phyloP scores from a whole-genome alignment of 208 protist genomes.

The Leishmania mexicana region DNA sequence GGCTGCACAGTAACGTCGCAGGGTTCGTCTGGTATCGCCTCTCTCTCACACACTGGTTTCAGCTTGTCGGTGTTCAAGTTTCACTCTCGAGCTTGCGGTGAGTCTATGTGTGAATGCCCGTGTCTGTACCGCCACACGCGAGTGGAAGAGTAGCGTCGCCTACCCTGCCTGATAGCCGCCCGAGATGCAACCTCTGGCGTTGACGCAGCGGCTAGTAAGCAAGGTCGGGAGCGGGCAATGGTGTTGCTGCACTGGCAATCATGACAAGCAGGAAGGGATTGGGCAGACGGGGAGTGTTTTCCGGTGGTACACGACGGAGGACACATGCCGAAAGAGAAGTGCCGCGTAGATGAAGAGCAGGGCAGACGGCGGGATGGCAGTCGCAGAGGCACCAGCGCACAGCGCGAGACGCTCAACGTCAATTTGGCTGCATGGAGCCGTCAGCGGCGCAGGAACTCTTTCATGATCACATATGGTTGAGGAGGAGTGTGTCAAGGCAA shows the following conservation, averaged over 20 bases:
- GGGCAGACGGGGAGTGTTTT: not conserved
- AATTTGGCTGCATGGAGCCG: not conserved
- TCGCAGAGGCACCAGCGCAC: not conserved
- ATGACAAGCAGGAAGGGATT: not conserved
- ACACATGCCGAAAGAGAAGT: not conserved
- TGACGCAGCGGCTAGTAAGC: not conserved
- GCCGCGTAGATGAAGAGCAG: not conserved
- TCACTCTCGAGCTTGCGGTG: not conserved
- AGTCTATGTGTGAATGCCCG: slow-evolving; percentile 7
- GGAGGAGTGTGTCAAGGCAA: too few relatives aligned
- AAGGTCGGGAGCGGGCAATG: not conserved
- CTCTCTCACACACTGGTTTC: not conserved
- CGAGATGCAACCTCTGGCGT: not conserved
- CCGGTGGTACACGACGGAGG: not conserved
- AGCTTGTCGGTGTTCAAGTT: not conserved
- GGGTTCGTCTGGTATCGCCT: not conserved
- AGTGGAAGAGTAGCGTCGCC: not conserved
- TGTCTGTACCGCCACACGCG: not conserved
- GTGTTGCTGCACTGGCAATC: not conserved
- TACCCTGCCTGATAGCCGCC: not conserved
- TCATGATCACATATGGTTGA: too few relatives aligned
- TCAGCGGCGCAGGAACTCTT: too few relatives aligned
- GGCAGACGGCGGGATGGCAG: not conserved
- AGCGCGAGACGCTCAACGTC: not conserved
- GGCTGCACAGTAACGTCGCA: not conserved